Evolutionary conservation across 257 asterid genomes (phyloP).

Genomic region (Lantana camara): DNA sequence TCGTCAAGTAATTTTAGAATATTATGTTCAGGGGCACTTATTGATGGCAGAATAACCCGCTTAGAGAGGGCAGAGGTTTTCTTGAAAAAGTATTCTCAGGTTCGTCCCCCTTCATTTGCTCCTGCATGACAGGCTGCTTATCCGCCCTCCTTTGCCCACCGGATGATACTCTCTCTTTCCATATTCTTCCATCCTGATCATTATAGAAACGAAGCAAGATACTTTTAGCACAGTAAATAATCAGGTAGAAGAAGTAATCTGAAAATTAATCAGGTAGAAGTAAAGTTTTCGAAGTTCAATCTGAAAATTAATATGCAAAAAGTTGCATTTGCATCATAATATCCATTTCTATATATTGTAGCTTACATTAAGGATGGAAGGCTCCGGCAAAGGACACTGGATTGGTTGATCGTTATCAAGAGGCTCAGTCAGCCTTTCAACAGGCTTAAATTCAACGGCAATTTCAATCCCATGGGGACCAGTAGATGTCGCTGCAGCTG

Average conservation of each 20-base stretch:
- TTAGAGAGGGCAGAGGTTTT: conserved; percentile 48
- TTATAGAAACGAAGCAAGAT: not conserved
- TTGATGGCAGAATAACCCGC: conserved; percentile 55
- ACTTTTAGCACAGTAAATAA: not conserved
- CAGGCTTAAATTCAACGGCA: conserved; percentile 76
- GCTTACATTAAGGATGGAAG: conserved; percentile 86
- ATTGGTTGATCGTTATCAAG: conserved; percentile 74
- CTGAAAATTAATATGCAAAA: not conserved
- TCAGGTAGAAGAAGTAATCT: no score
- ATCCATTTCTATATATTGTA: not conserved
- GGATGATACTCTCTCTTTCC: conserved; percentile 89
- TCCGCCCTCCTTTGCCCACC: conserved; percentile 53
- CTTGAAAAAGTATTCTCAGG: conserved; percentile 36
- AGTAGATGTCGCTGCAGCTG: conserved; percentile 45
- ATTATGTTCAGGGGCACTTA: conserved; percentile 57
- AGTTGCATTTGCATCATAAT: not conserved
- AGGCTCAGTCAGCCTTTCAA: conserved; percentile 81
- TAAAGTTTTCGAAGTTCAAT: no score
- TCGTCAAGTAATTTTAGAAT: conserved; percentile 55
- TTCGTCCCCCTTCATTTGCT: conserved; percentile 38
- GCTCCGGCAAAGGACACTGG: conserved; percentile 89
- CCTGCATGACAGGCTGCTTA: conserved; percentile 52
- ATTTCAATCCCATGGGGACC: conserved; percentile 65
- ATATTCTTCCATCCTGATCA: conserved; percentile 87
- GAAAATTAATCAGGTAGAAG: no score